Evolutionary conservation across 2,329 filamentous ascomycete species (phyloP).

Genomic region (Trichoderma gracile): DNA sequence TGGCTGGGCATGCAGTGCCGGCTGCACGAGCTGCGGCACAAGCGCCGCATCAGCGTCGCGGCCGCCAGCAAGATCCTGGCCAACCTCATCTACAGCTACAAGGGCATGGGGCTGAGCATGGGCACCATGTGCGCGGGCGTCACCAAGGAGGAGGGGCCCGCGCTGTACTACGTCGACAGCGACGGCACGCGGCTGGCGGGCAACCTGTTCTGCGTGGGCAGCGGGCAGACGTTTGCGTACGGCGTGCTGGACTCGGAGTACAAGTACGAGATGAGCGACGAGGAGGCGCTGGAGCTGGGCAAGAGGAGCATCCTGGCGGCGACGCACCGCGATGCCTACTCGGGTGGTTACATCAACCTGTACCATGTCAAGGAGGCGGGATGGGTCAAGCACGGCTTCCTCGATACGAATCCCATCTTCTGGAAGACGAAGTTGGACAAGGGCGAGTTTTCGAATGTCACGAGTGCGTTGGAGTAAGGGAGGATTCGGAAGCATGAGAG

Average conservation of each 20-base stretch:
- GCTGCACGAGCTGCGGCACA: constrained; percentile 97
- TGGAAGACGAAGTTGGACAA: constrained; percentile 99
- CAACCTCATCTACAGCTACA: constrained; percentile 98
- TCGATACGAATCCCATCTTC: constrained; percentile 98
- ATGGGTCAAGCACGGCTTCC: constrained; percentile 99
- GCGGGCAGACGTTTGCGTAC: constrained; percentile 97
- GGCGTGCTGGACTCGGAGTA: constrained; percentile 97
- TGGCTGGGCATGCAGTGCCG: constrained; percentile 99
- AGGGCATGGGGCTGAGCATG: constrained; percentile 98
- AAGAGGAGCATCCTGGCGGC: constrained; percentile 91
- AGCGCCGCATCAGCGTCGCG: constrained; percentile 96
- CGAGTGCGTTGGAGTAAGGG: constrained; percentile 62
- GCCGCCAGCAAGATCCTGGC: constrained; percentile 98
- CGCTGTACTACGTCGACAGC: constrained; percentile 95
- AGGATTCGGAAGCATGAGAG: background rate
- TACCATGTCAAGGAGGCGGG: constrained; percentile 99
- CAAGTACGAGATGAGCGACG: constrained; percentile 79
- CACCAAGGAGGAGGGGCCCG: constrained; percentile 90
- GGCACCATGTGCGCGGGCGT: constrained; percentile 99
- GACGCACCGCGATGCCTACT: constrained; percentile 97
- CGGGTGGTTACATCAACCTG: constrained; percentile 96
- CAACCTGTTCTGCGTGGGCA: constrained; percentile 97
- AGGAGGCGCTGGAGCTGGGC: constrained; percentile 89
- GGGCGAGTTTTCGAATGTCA: constrained; percentile 97
- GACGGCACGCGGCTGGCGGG: constrained; percentile 91